Base-by-base conservation (phyloP, 2,329 filamentous ascomycete species). In the Stagonosporopsis chrysanthemi region DNA sequence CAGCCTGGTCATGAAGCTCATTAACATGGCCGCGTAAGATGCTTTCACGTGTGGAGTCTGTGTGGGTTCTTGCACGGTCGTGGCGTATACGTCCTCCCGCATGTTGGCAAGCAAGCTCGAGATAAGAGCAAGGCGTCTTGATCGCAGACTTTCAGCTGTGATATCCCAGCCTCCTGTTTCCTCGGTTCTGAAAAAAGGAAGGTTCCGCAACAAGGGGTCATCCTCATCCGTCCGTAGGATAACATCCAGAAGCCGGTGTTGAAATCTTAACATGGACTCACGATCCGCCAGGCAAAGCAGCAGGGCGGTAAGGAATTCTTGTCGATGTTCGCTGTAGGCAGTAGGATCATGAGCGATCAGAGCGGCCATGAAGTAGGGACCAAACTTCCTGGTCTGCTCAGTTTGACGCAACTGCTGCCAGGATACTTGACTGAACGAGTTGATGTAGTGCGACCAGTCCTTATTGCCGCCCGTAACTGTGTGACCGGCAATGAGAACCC, bases 201-300 rank as follows among this genome's bases (percentile, higher is more conserved):
- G 72, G 56, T 88, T 88, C 17, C 74, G 66, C 43, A 88, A 73
- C 4, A 89, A 69, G 0, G 79, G 77, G 46, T 86, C 79, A 1
- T 70, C 45, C 0, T 68, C 55, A 57, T 79, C 76, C n/a, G 69
- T 69, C 48, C 84, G 84, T 29, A 87, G 67, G 33, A 89, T 67
- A 3, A 80, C 78, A n/a, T 78, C 74, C 0, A 86, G 85, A 6
- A 88, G 77, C 23, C 75, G 73, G 68, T 88, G 80, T 65, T 89
- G 86, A 60, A 84, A 87, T 64, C 87, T 86, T 40, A 89, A 77
- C 73, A 83, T 78, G 2, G 85, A 83, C 48, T 85, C 83, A 45
- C 86, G 79, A 63, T 88, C 86, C 2, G 84, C 83, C 24, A 88
- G 70, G 14, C 79, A 84, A 12, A 80, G 73, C 33, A 88, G 66